Evolutionary conservation across 2,329 filamentous ascomycete species (phyloP).

Genomic region (Emmonsiellopsis sp.): DNA sequence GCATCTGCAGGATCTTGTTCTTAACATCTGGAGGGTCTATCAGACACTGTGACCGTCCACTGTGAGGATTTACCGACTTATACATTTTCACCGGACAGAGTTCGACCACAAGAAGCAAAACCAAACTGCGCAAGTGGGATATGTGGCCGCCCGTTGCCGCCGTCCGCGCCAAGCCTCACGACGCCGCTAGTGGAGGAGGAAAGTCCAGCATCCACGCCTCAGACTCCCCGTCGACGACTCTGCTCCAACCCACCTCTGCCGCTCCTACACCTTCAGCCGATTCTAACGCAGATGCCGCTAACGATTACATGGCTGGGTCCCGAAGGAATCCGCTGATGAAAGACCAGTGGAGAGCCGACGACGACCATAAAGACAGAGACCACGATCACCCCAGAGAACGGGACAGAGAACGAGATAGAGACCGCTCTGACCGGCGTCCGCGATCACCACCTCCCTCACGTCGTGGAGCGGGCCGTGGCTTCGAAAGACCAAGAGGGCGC

Average conservation of each 20-base stretch:
- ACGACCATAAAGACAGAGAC: slow-evolving; percentile 27
- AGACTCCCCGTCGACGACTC: slow-evolving; percentile 3
- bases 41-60: background rate
- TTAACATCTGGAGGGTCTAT: too few relatives aligned
- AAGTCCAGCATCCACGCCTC: slow-evolving; percentile 1
- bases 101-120: background rate
- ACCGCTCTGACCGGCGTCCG: slow-evolving; percentile 31
- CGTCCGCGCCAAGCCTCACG: slow-evolving; percentile 2
- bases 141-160: slow-evolving; percentile 10
- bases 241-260: slow-evolving; percentile 9
- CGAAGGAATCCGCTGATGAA: slow-evolving; percentile 41
- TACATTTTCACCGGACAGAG: background rate
- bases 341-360: slow-evolving; percentile 41
- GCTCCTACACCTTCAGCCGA: slow-evolving; percentile 6
- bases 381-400: slow-evolving; percentile 17
- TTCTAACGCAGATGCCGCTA: slow-evolving; percentile 31
- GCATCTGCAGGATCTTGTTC: too few relatives aligned
- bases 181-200: slow-evolving; percentile 8
- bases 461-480: slow-evolving; percentile 20
- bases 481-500: slow-evolving; percentile 22
- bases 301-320: slow-evolving; percentile 41
- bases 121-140: slow-evolving; percentile 8
- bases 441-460: slow-evolving; percentile 28
- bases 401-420: slow-evolving; percentile 17
- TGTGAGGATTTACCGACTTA: background rate